A percentile compares a stretch with the other conserved stretches of the same genome.
Conservation (phyloP, 208 protist species). For the Acanthamoeba lugdunensis region DNA sequence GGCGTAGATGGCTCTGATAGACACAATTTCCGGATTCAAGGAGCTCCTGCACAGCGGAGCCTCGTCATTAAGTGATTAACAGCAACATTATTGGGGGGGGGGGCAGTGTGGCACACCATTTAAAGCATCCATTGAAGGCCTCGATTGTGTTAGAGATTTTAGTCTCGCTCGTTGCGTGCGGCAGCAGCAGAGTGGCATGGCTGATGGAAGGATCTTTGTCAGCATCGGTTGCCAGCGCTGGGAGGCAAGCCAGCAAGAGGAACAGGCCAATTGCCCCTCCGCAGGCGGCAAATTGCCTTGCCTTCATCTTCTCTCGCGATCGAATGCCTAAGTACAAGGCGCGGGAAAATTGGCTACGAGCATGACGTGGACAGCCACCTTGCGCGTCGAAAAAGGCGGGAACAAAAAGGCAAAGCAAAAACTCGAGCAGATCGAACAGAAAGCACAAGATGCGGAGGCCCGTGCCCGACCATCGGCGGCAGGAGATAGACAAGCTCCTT, state of each 20-base stretch:
- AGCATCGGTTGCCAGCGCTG: not conserved
- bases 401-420: not conserved
- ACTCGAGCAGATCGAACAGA: not conserved
- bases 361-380: not conserved
- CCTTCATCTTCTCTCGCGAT: not conserved
- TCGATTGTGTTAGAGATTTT: constrained; percentile 51
- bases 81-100: not conserved
- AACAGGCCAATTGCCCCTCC: constrained; percentile 20
- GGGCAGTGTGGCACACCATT: constrained; percentile 48
- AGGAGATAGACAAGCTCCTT: constrained; percentile 43
- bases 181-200: constrained; percentile 57
- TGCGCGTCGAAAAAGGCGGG: not conserved
- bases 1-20: constrained; percentile 34
- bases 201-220: constrained; percentile 63
- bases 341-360: not conserved
- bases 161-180: constrained; percentile 39
- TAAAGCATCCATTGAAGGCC: constrained; percentile 72
- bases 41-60: constrained; percentile 21
- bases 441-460: not conserved
- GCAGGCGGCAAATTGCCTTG: not conserved
- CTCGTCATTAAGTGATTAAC: not conserved
- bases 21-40: constrained; percentile 68
- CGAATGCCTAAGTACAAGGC: not conserved
- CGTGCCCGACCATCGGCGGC: not conserved
- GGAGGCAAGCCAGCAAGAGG: constrained; percentile 32